Conservation (phyloP, 2,329 filamentous ascomycete genomes). For the Nemania sp. region DNA sequence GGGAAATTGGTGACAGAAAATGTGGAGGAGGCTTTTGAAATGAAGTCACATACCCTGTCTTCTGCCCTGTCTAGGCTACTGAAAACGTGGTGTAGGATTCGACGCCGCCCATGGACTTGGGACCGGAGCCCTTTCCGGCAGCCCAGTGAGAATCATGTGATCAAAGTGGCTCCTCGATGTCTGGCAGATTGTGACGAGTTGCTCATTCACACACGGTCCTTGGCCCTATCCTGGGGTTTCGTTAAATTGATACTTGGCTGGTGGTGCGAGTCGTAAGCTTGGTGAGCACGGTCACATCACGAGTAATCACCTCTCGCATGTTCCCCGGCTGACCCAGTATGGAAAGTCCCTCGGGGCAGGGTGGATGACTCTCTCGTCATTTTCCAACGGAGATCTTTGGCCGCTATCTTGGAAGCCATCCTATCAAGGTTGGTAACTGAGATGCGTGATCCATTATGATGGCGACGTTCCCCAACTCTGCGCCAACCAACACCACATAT, state of each 20-base stretch:
- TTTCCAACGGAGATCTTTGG: conserved; percentile 6
- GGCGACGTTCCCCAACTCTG: not conserved
- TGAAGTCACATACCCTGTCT: conserved; percentile 31
- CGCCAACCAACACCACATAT: no score
- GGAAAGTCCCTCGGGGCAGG: conserved; percentile 8
- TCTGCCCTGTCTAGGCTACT: conserved; percentile 5
- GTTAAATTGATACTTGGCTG: conserved; percentile 28
- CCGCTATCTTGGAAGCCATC: conserved; percentile 13
- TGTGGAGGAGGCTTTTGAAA: conserved; percentile 37
- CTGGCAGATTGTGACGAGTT: conserved; percentile 24
- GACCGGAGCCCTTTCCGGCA: conserved; percentile 30
- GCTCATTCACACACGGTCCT: conserved; percentile 23
- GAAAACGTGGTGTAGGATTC: conserved; percentile 37
- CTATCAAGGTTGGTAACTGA: not conserved
- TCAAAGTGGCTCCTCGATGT: conserved; percentile 21
- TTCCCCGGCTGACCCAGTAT: conserved; percentile 18
- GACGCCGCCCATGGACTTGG: conserved; percentile 39
- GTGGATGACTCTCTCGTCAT: conserved; percentile 28
- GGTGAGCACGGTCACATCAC: conserved; percentile 27
- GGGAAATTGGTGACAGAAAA: conserved; percentile 38
- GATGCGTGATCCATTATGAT: not conserved
- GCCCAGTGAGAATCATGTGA: conserved; percentile 34
- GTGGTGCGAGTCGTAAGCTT: conserved; percentile 17
- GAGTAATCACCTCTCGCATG: conserved; percentile 9
- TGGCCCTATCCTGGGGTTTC: conserved; percentile 2